Percentiles rank a stretch among this genome's conserved stretches.
These are phyloP conservation scores for Pterulicium gracile DNA, from an alignment of 1,284 basidiomycete species.

Conservation along the genomic window DNA sequence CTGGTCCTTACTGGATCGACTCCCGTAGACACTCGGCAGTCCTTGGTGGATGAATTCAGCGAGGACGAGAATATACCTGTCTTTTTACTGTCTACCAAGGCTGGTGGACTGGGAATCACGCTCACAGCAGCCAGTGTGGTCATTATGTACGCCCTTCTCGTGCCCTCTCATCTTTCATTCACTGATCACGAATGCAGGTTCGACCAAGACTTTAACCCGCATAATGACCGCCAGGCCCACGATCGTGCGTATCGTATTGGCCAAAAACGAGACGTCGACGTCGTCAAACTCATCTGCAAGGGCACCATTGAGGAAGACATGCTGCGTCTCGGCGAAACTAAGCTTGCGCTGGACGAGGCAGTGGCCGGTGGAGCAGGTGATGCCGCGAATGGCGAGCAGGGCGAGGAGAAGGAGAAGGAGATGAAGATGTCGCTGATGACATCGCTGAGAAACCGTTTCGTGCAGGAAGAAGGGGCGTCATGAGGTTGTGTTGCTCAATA, in stretches of 20 bases:
- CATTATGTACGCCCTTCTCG: constrained; percentile 60
- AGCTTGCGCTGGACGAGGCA: constrained; percentile 85
- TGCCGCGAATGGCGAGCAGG: constrained; percentile 41
- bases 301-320: constrained; percentile 97
- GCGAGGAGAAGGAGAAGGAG: constrained; percentile 45
- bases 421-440: constrained; percentile 78
- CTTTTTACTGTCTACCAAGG: constrained; percentile 93
- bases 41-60: constrained; percentile 94
- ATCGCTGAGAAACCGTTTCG: constrained; percentile 63
- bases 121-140: constrained; percentile 89
- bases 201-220: constrained; percentile 96
- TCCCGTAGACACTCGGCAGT: constrained; percentile 87
- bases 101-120: constrained; percentile 89
- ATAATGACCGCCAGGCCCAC: constrained; percentile 91
- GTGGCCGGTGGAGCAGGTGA: constrained; percentile 69
- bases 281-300: constrained; percentile 88
- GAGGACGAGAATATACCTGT: constrained; percentile 85
- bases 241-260: constrained; percentile 98
- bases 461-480: constrained; percentile 22
- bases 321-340: constrained; percentile 80
- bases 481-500: not conserved
- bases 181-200: constrained; percentile 51
- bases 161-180: not conserved
- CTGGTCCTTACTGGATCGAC: constrained; percentile 92
- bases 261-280: constrained; percentile 83